A percentile compares a stretch with the other conserved stretches of the same genome.
Conservation (phyloP, 768 basidiomycete species). For the Lentinula sp. region DNA sequence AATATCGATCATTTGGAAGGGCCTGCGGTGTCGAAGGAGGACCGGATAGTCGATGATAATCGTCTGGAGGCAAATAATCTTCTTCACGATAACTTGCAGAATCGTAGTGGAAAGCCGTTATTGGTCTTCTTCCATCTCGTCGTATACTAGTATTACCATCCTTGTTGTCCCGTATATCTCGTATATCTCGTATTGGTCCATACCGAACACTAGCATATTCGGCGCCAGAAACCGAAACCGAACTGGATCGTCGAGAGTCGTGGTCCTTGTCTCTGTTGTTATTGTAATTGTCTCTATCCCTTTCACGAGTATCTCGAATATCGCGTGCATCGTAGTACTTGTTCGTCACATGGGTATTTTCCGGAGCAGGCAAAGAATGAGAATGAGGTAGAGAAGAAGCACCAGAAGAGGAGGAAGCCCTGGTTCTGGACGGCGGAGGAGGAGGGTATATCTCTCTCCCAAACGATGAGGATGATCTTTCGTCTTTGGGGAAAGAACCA, state of each 20-base stretch:
- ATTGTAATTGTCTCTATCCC: conserved; percentile 20
- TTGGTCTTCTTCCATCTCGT: not conserved
- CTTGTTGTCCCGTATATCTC: not conserved
- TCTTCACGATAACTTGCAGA: not conserved
- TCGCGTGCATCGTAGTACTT: conserved; percentile 25
- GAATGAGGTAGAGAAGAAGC: conserved; percentile 3
- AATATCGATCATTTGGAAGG: not conserved
- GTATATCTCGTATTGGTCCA: not conserved
- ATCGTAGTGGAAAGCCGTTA: not conserved
- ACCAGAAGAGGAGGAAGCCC: conserved; percentile 11
- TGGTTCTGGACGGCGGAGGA: not conserved
- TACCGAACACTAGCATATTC: conserved; percentile 5
- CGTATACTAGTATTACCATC: not conserved
- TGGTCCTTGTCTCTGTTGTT: conserved; percentile 21
- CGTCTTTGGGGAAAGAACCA: not conserved
- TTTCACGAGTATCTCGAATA: conserved; percentile 22
- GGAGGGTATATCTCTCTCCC: conserved; percentile 4
- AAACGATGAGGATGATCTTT: not conserved
- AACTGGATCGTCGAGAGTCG: conserved; percentile 20
- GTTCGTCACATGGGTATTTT: conserved; percentile 18
- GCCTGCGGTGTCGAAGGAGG: not conserved
- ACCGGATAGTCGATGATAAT: not conserved
- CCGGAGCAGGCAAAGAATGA: conserved; percentile 8
- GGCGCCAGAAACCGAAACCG: not conserved
- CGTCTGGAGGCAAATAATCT: not conserved